Conservation (phyloP, 345 rosid genomes). For the Eucalyptus cloeziana region DNA sequence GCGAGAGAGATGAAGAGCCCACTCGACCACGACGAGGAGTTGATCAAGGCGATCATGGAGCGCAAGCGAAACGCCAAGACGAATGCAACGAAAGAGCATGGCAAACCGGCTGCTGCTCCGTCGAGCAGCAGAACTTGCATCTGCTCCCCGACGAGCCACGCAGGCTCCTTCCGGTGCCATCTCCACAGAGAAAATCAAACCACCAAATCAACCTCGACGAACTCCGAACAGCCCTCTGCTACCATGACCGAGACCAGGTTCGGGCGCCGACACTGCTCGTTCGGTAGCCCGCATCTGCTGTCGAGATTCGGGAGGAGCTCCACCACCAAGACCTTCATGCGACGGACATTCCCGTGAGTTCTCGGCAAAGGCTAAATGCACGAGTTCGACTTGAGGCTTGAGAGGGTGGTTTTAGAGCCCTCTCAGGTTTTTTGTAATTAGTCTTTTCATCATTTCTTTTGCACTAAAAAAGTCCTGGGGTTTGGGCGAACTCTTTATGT, state of each 20-base stretch:
- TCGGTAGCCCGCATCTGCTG: not conserved
- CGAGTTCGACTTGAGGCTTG: not conserved
- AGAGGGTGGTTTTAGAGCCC: not conserved
- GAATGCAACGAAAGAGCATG: not conserved
- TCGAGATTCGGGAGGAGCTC: not conserved
- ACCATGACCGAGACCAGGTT: not conserved
- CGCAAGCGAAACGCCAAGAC: not conserved
- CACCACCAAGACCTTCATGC: not conserved
- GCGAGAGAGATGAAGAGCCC: not conserved
- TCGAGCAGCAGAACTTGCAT: not conserved
- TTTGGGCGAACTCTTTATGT: not conserved
- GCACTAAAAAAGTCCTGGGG: not conserved
- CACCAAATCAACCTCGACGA: not conserved
- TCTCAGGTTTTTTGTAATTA: not conserved
- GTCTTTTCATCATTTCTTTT: not conserved
- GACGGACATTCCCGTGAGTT: not conserved
- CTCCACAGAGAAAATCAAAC: conserved; percentile 3
- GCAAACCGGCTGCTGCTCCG: not conserved
- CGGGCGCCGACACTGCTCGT: not conserved
- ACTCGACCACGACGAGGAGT: not conserved
- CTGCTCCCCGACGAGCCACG: conserved; percentile 9
- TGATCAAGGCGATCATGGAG: not conserved
- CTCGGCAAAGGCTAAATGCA: not conserved
- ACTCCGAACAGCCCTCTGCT: not conserved
- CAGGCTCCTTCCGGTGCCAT: conserved; percentile 17